These are phyloP conservation scores for Magnusiomyces tetraspermus DNA, from an alignment of 1,139 yeast species.

Conservation along the genomic window DNA sequence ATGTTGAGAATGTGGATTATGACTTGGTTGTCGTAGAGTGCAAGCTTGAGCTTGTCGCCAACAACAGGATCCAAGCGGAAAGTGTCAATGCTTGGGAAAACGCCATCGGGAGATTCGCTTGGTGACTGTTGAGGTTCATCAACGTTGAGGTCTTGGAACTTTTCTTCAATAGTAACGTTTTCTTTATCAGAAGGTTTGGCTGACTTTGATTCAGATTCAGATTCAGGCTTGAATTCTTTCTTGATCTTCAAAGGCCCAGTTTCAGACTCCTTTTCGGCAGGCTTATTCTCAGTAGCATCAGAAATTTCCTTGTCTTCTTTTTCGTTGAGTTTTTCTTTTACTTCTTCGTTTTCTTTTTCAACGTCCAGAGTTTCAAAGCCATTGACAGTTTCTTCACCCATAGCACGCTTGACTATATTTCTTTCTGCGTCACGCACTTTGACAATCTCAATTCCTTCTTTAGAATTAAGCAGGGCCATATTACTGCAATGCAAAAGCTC, in stretches of 20 bases:
- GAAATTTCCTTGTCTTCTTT: not conserved
- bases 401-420: slow-evolving; percentile 35
- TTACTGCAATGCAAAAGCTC: slow-evolving; percentile 93
- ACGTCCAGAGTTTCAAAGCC: slow-evolving; percentile 9
- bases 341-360: slow-evolving; percentile 12
- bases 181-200: not conserved
- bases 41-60: slow-evolving; percentile 82
- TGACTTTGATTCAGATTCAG: slow-evolving; percentile 13
- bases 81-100: slow-evolving; percentile 19
- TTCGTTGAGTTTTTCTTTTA: slow-evolving; percentile 15
- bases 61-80: slow-evolving; percentile 67
- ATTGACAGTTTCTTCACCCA: slow-evolving; percentile 18
- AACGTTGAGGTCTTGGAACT: not conserved
- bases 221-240: not conserved
- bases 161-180: not conserved
- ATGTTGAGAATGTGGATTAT: slow-evolving; percentile 66
- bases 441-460: slow-evolving; percentile 71
- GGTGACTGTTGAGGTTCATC: slow-evolving; percentile 3
- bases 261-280: not conserved
- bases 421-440: slow-evolving; percentile 66
- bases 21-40: slow-evolving; percentile 73
- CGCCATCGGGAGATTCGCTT: slow-evolving; percentile 38
- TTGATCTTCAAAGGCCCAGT: not conserved
- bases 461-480: slow-evolving; percentile 87
- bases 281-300: not conserved